Evolutionary conservation across 1,284 basidiomycete genomes (phyloP), one percentile per base, ranked within the genome.

Genomic region (Golubevia pallescens): DNA sequence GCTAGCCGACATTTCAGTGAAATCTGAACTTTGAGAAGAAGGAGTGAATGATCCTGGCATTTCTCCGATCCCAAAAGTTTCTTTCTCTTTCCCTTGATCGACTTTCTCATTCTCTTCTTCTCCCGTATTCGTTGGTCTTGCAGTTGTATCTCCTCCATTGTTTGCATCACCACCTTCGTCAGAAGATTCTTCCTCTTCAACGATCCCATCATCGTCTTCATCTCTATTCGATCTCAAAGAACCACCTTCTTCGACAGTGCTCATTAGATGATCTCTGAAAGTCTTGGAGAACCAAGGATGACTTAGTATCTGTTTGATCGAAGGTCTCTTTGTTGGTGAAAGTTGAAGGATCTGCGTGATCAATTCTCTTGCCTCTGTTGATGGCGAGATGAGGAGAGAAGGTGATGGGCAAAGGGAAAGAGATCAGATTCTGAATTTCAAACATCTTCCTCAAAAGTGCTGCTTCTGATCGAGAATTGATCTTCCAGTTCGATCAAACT

Each of bases 251-350:
- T 48, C 42, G 42, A 48, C 42, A 5, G 34, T 38, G 5, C 5
- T 5, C 34, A 38, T 38, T 4, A 38, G 3, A 5, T 10, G 5
- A 5, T 38, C 34, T 10, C 34, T 38, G 34, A 38, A 38, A 10
- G 10, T 10, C 10, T 38, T 38, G 10, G 34, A 38, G 87, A 98
- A 99, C 96, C 96, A 99, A 0, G 92, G 87, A 83, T 97, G 95
- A 0, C 90, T 88, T 21, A 99, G 89, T 60, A 99, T 97, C 74
- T 92, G 91, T 23, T 92, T 89, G 72, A 99, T 95, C 1, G 90
- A 89, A 8, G 91, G 88, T 2, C 97, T 91, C 63, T 91, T 90
- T 3, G 89, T 84, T 0, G 93, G 92, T 71, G 97, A 93, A 60
- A 90, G 90, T 70, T 91, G 89, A n/a, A 99, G 89, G 69, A 98